Base-by-base conservation (phyloP, 768 basidiomycete genomes). In the Hysterangium stoloniferum region DNA sequence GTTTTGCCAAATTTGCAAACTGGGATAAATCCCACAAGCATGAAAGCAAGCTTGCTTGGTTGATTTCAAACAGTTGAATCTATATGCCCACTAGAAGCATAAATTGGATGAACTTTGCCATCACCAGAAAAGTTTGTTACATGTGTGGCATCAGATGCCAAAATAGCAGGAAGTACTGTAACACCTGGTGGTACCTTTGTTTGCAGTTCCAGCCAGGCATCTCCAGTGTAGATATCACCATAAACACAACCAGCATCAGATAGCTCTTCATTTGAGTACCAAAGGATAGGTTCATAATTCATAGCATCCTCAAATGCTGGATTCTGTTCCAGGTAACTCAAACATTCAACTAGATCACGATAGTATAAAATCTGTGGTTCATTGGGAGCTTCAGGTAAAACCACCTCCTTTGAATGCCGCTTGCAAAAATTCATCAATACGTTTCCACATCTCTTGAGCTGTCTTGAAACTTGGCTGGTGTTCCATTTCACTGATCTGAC, bases 21-120 rank as follows among this genome's bases (percentile, higher is more conserved):
- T 1, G 71, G 66, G 1, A 74, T 61, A 52, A 75, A 75, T 0
- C 61, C 73, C 0, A 76, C n/a, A 0, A 73, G 57, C 1, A 72
- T 57, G 13, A 56, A 60, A 0, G 67, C 70, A 15, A 62, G 63
- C 5, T 48, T 20, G 1, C 66, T 68, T 0, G 71, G 70, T 48
- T 72, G 60, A 0, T 66, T 56, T 0, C 67, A 57, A 12, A 72
- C 64, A 2, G 64, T 57, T 48, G 75, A 75, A 0, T 66, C 62
- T 6, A 77, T 61, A 51, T 72, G 73, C 0, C 71, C 72, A 27
- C 73, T 60, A 1, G 71, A 70, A 0, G 73, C 50, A 54, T 76
- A 76, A 0, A 76, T 66, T 0, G 75, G 75, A 77, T 13, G 71
- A 68, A 20, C 45, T 19, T 48, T 48, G 8, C 34, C 46, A 48